phyloP scores from a whole-genome alignment of 129 eudicot genomes.

The Flaveria ramosissima region DNA sequence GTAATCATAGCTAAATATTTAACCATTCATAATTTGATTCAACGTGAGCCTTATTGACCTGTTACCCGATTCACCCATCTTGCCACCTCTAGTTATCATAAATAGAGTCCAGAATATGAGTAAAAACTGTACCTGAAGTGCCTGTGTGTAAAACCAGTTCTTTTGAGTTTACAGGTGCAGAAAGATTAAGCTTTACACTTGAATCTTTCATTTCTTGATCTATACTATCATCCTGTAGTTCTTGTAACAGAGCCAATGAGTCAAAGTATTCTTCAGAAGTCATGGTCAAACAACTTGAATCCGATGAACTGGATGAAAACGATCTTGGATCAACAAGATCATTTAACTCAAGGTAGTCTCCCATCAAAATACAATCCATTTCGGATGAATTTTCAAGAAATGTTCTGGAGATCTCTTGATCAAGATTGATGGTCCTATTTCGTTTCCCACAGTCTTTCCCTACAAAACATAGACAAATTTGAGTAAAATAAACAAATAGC shows the following conservation, averaged over 20 bases:
- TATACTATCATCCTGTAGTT: conserved; percentile 30
- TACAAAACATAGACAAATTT: conserved; percentile 12
- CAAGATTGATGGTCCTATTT: conserved; percentile 10
- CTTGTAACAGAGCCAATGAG: conserved; percentile 44
- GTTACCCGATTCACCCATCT: neutral
- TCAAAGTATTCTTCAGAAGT: conserved; percentile 66
- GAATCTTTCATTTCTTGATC: conserved; percentile 32
- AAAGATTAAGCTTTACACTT: conserved; percentile 32
- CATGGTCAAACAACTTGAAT: conserved; percentile 52
- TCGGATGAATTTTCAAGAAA: conserved; percentile 30
- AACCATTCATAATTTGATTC: neutral
- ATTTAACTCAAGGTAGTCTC: conserved; percentile 64
- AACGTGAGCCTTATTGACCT: neutral
- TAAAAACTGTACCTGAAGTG: conserved; percentile 16
- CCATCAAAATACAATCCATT: conserved; percentile 40
- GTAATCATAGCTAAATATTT: neutral
- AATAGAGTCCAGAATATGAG: neutral
- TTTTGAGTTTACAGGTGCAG: conserved; percentile 35
- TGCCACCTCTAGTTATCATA: neutral
- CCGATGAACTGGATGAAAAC: conserved; percentile 57
- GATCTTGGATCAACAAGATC: conserved; percentile 56
- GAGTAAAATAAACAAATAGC: neutral
- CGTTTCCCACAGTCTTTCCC: conserved; percentile 20
- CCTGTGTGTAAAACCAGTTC: conserved; percentile 46
- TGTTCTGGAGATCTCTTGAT: neutral